Base-by-base conservation (phyloP, 2,329 filamentous ascomycete genomes). In the Blastomyces parvus region DNA sequence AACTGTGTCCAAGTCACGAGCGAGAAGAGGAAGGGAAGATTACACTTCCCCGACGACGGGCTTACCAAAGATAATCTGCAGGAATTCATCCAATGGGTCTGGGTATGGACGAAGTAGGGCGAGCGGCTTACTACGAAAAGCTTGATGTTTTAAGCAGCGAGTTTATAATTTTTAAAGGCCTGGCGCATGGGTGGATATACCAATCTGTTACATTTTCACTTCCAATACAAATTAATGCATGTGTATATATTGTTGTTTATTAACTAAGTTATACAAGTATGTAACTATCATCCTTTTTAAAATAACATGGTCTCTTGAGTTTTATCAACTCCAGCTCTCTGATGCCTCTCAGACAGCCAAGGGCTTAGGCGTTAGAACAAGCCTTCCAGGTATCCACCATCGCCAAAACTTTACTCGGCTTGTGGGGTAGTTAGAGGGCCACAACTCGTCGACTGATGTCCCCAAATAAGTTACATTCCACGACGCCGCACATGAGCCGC, bases 101-200 rank as follows among this genome's bases (percentile, higher is more conserved):
- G 73, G 74, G 73, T 73, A 33, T 77, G 75, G 75, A 68, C 72
- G 64, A 77, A 75, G 60, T 77, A 70, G 38, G 22, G 6, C 7
- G 14, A 7, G 2, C 13, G 17, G 44, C 30, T 42, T n/a, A 3
- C 25, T 14, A 25, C 42, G 5, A 33, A 7, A 27, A 8, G 2
- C 7, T 9, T 14, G 33, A 9, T 27, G 13, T 2, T 50, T 27
- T 27, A 27, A 59, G 3, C 19, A 33, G 17, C 30, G 36, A 17
- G 8, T 33, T 48, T 33, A 17, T 33, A 19, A 30, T 22, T 14
- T 48, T n/a, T 59, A 36, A 36, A 14, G 27, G 27, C 42, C 7
- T 6, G 57, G 42, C 42, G 58, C 58, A 48, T 59, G 58, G 58
- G 42, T n/a, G 58, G 42, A 48, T 59, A 59, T 59, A 59, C 58